Conservation (phyloP, 805 yeast genomes). For the Saturnispora hagleri region DNA sequence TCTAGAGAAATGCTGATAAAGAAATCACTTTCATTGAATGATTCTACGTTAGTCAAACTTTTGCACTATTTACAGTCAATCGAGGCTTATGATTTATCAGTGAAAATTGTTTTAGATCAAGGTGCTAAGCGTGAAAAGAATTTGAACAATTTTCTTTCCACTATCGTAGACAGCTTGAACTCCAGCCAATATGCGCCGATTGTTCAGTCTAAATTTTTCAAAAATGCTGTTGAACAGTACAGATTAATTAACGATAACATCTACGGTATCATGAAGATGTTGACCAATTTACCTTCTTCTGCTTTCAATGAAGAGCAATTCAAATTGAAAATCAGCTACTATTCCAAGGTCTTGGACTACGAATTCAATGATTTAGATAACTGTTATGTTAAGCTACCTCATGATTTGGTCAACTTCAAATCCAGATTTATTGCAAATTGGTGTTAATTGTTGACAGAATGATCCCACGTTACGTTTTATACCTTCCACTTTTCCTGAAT, state of each 20-base stretch:
- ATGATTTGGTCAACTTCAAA: slow-evolving; percentile 24
- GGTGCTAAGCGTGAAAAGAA: slow-evolving; percentile 23
- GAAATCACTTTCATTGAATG: slow-evolving; percentile 19
- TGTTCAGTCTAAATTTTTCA: slow-evolving; percentile 22
- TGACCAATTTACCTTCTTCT: slow-evolving; percentile 11
- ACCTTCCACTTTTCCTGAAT: neutral
- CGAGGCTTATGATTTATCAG: slow-evolving; percentile 16
- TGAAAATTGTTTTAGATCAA: slow-evolving; percentile 23
- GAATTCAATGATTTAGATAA: slow-evolving; percentile 30
- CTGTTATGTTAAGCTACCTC: slow-evolving; percentile 27
- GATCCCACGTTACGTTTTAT: neutral
- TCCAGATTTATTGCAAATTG: neutral
- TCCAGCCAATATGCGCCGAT: slow-evolving; percentile 15
- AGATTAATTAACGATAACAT: slow-evolving; percentile 27
- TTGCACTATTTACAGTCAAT: slow-evolving; percentile 19
- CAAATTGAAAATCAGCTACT: slow-evolving; percentile 22
- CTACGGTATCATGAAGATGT: slow-evolving; percentile 27
- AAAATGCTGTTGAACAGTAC: slow-evolving; percentile 26
- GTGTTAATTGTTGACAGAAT: neutral
- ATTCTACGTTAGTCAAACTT: slow-evolving; percentile 18
- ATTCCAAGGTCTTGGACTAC: slow-evolving; percentile 22
- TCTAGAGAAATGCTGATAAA: slow-evolving; percentile 26
- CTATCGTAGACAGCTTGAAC: slow-evolving; percentile 22
- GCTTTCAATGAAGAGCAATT: slow-evolving; percentile 6
- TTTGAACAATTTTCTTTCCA: slow-evolving; percentile 25